These are phyloP conservation scores for Scutellaria galericulata DNA, from an alignment of 257 asterid genomes.

Conservation along the genomic window DNA sequence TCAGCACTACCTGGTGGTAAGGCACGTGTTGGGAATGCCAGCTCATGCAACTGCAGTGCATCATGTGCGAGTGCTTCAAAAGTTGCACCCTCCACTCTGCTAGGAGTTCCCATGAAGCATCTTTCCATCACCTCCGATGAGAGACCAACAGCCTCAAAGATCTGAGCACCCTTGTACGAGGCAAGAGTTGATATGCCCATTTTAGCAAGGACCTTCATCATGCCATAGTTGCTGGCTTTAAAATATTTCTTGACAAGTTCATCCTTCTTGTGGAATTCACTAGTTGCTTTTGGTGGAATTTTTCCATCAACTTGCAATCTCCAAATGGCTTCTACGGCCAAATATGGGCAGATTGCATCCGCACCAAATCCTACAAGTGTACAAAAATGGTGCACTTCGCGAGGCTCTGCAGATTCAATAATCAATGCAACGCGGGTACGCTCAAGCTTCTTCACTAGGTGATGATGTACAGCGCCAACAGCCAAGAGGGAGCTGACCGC, in stretches of 20 bases:
- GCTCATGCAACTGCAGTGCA: constrained; percentile 83
- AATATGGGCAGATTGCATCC: constrained; percentile 95
- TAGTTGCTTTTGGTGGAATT: constrained; percentile 84
- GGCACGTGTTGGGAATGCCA: constrained; percentile 87
- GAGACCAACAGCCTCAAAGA: constrained; percentile 99
- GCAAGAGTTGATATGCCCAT: constrained; percentile 99
- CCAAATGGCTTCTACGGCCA: constrained; percentile 93
- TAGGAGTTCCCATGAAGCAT: constrained; percentile 95
- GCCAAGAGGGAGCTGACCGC: constrained; percentile 96
- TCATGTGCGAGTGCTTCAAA: constrained; percentile 91
- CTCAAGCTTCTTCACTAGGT: constrained; percentile 90
- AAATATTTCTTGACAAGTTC: constrained; percentile 86
- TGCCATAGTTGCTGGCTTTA: constrained; percentile 91
- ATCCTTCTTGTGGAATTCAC: constrained; percentile 80
- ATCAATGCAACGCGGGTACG: constrained; percentile 93
- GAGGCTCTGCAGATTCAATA: constrained; percentile 97
- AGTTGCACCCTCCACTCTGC: constrained; percentile 99
- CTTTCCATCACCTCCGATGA: constrained; percentile 96
- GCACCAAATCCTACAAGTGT: constrained; percentile 99
- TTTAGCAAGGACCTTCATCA: constrained; percentile 99
- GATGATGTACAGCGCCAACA: constrained; percentile 98
- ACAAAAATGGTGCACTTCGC: constrained; percentile 99
- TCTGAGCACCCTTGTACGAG: constrained; percentile 98
- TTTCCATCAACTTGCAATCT: constrained; percentile 98
- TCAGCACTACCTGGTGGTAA: constrained; percentile 96